Conservation (phyloP, 1,284 basidiomycete species). For the Crucibulum parvulum region DNA sequence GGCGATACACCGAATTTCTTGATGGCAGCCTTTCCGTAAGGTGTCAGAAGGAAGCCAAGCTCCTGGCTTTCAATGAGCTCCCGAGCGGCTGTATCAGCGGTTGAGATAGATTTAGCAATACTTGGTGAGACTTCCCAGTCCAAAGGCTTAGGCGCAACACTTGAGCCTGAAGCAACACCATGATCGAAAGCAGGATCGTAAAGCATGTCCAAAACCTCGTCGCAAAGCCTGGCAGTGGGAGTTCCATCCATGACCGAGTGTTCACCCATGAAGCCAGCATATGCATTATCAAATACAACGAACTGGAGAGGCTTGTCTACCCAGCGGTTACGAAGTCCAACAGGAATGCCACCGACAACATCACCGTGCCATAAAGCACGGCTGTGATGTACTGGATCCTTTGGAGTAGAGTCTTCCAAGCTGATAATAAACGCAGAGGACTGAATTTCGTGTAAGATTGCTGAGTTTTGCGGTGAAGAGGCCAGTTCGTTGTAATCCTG, state of each 20-base stretch:
- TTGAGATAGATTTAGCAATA: constrained; percentile 55
- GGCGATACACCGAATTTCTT: constrained; percentile 87
- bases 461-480: constrained; percentile 62
- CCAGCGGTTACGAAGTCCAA: constrained; percentile 76
- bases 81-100: constrained; percentile 63
- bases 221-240: constrained; percentile 64
- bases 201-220: constrained; percentile 74
- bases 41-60: constrained; percentile 71
- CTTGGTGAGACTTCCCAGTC: constrained; percentile 70
- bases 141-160: constrained; percentile 44
- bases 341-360: constrained; percentile 44
- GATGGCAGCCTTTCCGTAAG: constrained; percentile 89
- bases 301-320: constrained; percentile 89
- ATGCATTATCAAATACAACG: constrained; percentile 80
- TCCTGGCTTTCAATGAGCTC: constrained; percentile 74
- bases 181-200: constrained; percentile 64
- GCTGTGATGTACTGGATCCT: constrained; percentile 62
- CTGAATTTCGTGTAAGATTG: constrained; percentile 77
- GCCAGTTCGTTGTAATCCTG: constrained; percentile 72
- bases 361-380: constrained; percentile 81
- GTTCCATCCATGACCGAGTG: constrained; percentile 92
- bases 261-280: constrained; percentile 89
- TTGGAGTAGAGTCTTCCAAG: constrained; percentile 71
- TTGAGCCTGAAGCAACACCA: constrained; percentile 37
- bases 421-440: constrained; percentile 84